Evolutionary conservation across 257 asterid species (phyloP), one percentile per base, ranked within the genome.

Genomic region (Cruciata laevipes): DNA sequence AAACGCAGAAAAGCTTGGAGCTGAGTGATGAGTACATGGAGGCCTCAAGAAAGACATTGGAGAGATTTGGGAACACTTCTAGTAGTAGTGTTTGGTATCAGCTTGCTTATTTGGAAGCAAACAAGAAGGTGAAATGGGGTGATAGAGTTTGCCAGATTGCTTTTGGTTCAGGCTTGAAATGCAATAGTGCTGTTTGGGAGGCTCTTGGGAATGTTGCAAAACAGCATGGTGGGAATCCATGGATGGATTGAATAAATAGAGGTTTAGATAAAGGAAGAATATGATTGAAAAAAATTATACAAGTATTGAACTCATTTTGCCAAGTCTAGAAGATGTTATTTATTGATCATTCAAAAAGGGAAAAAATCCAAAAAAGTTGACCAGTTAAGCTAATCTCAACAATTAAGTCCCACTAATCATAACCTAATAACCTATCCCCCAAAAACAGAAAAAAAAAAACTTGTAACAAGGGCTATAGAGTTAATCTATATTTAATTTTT

Each of bases 81-180:
- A 89, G 96, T 69, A 89, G 95, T 61, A 82, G 90, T 65, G 81
- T 89, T 51, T 89, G 96, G 96, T 86, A 85, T 62, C 91, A 89
- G 52, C 69, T 87, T 70, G 95, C 96, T 51, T 89, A 80, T 33
- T 56, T 87, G 60, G 96, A 86, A 61, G 85, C 87, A 1, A 70
- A 82, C 38, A 52, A 70, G 9, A 83, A 73, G 83, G 68, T 89
- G 57, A 81, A 72, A 66, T 65, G 63, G 3, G 91, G 96, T 4
- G 90, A 89, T 37, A 73, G 87, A 62, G 74, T 85, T 5, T 87
- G 90, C 88, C 96, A 85, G 69, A 62, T 89, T 72, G 90, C 89
- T 14, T 70, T 86, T 24, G 96, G 96, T 10, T 89, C 95, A 47
- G 92, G 96, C 0, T 77, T 89, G 42, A 83, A 86, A 80, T 89